Evolutionary conservation across 495 filamentous ascomycete species (phyloP).

Genomic region (Talaromyces proteolyticus): DNA sequence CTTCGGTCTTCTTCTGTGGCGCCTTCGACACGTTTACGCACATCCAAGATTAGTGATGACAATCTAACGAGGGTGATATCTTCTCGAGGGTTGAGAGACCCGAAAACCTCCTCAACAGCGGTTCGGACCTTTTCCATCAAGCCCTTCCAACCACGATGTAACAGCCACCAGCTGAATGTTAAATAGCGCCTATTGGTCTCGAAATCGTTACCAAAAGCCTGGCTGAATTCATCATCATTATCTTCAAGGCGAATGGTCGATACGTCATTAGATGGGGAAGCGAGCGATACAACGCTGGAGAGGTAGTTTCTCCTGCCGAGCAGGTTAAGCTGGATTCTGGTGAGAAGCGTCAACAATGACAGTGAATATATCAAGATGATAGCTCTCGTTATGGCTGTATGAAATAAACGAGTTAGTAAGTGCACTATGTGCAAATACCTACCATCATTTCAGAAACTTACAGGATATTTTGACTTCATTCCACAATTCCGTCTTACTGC

Average conservation of each 20-base stretch:
- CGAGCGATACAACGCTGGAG: slow-evolving; percentile 85
- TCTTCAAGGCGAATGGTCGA: slow-evolving; percentile 82
- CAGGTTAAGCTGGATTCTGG: slow-evolving; percentile 93
- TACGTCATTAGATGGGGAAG: slow-evolving; percentile 51
- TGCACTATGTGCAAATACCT: not conserved
- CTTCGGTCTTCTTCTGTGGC: slow-evolving; percentile 58
- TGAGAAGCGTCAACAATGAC: slow-evolving; percentile 83
- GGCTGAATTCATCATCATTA: slow-evolving; percentile 74
- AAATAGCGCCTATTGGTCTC: slow-evolving; percentile 92
- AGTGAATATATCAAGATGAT: slow-evolving; percentile 91
- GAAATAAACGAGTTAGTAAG: too few species aligned
- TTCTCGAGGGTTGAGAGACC: slow-evolving; percentile 77
- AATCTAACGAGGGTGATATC: slow-evolving; percentile 74
- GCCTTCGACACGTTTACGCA: slow-evolving; percentile 81
- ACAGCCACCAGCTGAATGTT: slow-evolving; percentile 95
- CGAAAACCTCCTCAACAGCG: slow-evolving; percentile 83
- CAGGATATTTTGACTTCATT: slow-evolving; percentile 95
- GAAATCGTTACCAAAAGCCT: slow-evolving; percentile 83
- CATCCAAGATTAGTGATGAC: slow-evolving; percentile 68
- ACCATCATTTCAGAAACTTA: slow-evolving; percentile 32
- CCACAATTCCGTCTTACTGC: slow-evolving; percentile 90
- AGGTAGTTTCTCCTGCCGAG: slow-evolving; percentile 93
- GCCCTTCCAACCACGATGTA: slow-evolving; percentile 83
- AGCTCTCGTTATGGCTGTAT: slow-evolving; percentile 75
- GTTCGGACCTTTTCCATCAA: slow-evolving; percentile 71